These are phyloP conservation scores for Polytolypa hystricis DNA, from an alignment of 2,329 filamentous ascomycete genomes.

Conservation along the genomic window DNA sequence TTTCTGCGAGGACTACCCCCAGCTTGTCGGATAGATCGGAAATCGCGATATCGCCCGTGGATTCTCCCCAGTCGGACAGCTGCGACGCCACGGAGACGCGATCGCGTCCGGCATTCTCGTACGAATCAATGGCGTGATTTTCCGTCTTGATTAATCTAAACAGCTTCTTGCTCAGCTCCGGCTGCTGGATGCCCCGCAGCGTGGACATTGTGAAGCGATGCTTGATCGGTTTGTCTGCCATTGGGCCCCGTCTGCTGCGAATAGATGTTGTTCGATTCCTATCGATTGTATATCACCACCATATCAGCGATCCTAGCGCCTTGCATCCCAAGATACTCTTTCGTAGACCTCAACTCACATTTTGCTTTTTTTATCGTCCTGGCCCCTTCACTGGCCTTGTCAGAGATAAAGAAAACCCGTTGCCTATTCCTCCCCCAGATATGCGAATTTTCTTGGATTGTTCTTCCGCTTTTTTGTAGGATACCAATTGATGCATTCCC, in stretches of 20 bases:
- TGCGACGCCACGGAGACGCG: constrained; percentile 76
- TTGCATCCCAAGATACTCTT: too few species aligned
- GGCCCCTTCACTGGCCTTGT: too few species aligned
- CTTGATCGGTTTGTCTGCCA: constrained; percentile 35
- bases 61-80: constrained; percentile 92
- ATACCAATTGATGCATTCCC: too few species aligned
- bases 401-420: too few species aligned
- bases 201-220: constrained; percentile 78
- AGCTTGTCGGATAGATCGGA: constrained; percentile 92
- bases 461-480: too few species aligned
- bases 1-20: constrained; percentile 79
- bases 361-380: too few species aligned
- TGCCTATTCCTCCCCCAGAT: too few species aligned
- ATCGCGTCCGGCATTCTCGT: constrained; percentile 77
- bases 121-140: constrained; percentile 74
- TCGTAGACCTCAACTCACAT: too few species aligned
- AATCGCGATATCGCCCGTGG: constrained; percentile 74
- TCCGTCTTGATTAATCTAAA: constrained; percentile 91
- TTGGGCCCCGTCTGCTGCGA: constrained; percentile 16
- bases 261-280: constrained; percentile 36
- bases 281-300: background rate
- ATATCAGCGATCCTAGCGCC: background rate
- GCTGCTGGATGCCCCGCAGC: constrained; percentile 72
- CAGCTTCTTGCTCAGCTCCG: constrained; percentile 78
- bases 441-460: too few species aligned